Evolutionary conservation across 768 basidiomycete genomes (phyloP), one percentile per base, ranked within the genome.

Genomic region (Royoungia palumana): DNA sequence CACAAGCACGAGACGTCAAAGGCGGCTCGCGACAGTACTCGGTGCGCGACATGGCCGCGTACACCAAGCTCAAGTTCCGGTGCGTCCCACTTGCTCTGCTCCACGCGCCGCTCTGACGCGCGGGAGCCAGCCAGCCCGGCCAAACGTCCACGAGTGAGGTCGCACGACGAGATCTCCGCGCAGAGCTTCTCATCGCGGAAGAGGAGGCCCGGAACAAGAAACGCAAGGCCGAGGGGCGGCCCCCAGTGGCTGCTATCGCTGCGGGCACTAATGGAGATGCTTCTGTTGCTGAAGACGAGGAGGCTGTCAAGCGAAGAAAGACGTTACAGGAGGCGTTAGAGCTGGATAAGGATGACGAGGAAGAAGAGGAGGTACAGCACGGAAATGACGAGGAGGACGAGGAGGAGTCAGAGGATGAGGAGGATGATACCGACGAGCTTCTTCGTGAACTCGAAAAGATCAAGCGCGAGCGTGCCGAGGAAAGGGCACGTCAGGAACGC

Each of bases 61-160:
- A 97, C 67, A 99, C 95, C 2, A 95, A 96, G 70, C 87, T 99
- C 59, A 99, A 99, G 75, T 99, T 99, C 72, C 85, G 95, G 85
- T 89, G 50, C 47, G 79, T 64, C 20, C 2, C 13, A 13, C 28
- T 28, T 28, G 25, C 10, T 3, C 24, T 11, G 0, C 8, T 1
- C n/a, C 2, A 24, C 44, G 21, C 37, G 9, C 5, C 2, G 13
- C 32, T 14, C 36, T 6, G 28, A 24, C 27, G 14, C 24, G 4
- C 13, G 35, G 22, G 27, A 32, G 32, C 27, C 53, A 89, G 88
- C 25, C 93, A 96, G 76, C 80, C 87, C 3, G 95, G 95, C 9
- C 95, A 99, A 68, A 93, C 89, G 1, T 87, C 90, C 1, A 63
- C 76, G 3, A 69, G 69, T 3, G 95, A 98, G 54, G 85, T 95